Conservation (phyloP, 148 eudicot genomes). For the Arctostaphylos glauca region DNA sequence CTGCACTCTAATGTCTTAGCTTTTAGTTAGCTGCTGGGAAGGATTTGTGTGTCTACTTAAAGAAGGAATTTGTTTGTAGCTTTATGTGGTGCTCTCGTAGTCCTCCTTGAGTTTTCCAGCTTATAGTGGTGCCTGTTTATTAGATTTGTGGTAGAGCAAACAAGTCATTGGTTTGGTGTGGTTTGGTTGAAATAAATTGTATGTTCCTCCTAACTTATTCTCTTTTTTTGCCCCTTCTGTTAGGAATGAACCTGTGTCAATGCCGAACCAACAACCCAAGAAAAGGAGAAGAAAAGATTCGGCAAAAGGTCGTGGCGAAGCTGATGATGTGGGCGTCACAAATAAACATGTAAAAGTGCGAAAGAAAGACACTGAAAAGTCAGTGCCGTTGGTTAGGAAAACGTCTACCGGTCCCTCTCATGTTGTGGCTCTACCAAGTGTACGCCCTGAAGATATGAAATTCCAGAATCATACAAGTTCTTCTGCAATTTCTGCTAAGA, state of each 20-base stretch:
- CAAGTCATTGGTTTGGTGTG: neutral
- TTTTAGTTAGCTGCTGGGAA: neutral
- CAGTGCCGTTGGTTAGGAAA: slow-evolving; percentile 42
- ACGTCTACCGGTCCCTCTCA: slow-evolving; percentile 34
- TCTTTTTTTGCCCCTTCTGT: slow-evolving; percentile 12
- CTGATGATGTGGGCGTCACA: slow-evolving; percentile 39
- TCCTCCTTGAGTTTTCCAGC: slow-evolving; percentile 3
- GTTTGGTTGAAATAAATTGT: neutral
- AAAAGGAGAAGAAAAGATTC: slow-evolving; percentile 79
- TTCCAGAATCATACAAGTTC: slow-evolving; percentile 40
- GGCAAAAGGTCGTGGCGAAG: slow-evolving; percentile 43
- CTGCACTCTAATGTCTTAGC: neutral
- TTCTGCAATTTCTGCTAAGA: slow-evolving; percentile 40
- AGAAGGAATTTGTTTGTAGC: neutral
- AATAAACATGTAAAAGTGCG: slow-evolving; percentile 60
- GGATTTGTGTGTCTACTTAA: neutral
- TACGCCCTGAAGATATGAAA: slow-evolving; percentile 36
- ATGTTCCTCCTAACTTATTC: neutral
- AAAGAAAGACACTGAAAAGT: slow-evolving; percentile 51
- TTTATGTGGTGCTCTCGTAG: neutral
- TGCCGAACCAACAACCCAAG: slow-evolving; percentile 60
- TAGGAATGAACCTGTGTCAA: slow-evolving; percentile 55
- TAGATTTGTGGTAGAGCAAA: neutral
- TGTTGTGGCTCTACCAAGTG: slow-evolving; percentile 36
- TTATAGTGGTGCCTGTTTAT: slow-evolving; percentile 1